These are phyloP conservation scores for Fusarium sp. DNA, from an alignment of 2,329 filamentous ascomycete species.

Conservation along the genomic window DNA sequence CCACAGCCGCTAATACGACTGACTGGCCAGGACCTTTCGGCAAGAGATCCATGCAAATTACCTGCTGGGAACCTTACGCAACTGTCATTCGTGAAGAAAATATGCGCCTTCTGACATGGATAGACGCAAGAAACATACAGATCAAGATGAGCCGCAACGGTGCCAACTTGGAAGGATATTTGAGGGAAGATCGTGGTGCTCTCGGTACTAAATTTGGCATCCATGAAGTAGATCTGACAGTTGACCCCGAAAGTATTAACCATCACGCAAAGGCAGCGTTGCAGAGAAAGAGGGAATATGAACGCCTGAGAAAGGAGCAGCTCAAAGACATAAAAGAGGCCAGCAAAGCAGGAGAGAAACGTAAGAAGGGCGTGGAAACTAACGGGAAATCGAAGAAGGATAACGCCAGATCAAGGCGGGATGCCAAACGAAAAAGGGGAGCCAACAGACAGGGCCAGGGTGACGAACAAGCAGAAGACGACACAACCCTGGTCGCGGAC, in stretches of 20 bases:
- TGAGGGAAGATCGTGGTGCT: constrained; percentile 69
- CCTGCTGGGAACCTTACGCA: constrained; percentile 77
- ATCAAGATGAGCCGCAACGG: constrained; percentile 68
- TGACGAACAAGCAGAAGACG: constrained; percentile 34
- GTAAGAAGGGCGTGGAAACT: constrained; percentile 49
- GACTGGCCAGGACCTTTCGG: constrained; percentile 83
- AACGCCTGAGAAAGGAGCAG: constrained; percentile 58
- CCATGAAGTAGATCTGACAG: constrained; percentile 58
- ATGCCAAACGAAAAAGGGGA: constrained; percentile 24
- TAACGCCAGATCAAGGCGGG: constrained; percentile 46
- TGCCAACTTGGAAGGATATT: constrained; percentile 74
- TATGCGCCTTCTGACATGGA: constrained; percentile 69
- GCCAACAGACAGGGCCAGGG: constrained; percentile 10
- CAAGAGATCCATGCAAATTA: constrained; percentile 76
- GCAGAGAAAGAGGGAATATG: constrained; percentile 74
- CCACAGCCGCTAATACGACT: constrained; percentile 30
- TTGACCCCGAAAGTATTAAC: constrained; percentile 58
- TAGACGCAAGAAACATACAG: constrained; percentile 78
- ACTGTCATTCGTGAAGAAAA: constrained; percentile 62
- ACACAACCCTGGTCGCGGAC: constrained; percentile 44
- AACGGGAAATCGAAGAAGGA: constrained; percentile 44
- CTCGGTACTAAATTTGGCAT: constrained; percentile 66
- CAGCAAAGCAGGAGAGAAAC: constrained; percentile 54
- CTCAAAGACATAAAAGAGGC: constrained; percentile 54
- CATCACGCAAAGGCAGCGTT: constrained; percentile 67